Evolutionary conservation across 352 stramenopile species (phyloP).

Genomic region (Globisporangium solare): DNA sequence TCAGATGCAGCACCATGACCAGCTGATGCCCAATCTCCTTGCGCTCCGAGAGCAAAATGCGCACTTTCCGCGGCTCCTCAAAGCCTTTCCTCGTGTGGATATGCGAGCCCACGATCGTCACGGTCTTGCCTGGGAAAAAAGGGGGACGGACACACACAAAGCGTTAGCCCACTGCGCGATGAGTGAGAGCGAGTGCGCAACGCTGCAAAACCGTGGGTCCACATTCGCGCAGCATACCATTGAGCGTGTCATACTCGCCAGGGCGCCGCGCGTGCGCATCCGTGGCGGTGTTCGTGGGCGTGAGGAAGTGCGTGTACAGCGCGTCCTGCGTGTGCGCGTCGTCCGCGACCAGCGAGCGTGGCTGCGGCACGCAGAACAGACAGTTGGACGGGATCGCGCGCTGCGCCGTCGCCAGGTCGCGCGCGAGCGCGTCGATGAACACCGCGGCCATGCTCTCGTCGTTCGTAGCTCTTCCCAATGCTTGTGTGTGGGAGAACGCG

Average conservation of each 20-base stretch:
- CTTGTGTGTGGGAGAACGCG: too few relatives aligned
- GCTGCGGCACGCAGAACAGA: slow-evolving; percentile 67
- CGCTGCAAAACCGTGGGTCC: too few relatives aligned
- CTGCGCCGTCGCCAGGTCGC: slow-evolving; percentile 47
- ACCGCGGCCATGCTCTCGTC: not conserved
- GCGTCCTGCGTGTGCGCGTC: slow-evolving; percentile 30
- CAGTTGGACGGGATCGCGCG: slow-evolving; percentile 39
- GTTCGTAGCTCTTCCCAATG: too few relatives aligned
- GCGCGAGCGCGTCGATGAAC: slow-evolving; percentile 37
- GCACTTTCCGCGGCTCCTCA: slow-evolving; percentile 44
- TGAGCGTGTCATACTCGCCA: slow-evolving; percentile 62
- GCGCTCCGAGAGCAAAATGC: slow-evolving; percentile 68
- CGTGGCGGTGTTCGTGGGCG: slow-evolving; percentile 14
- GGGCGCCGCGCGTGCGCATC: slow-evolving; percentile 17
- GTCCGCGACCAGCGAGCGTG: slow-evolving; percentile 47
- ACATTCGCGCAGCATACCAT: too few relatives aligned
- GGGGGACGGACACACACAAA: too few relatives aligned
- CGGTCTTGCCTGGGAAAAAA: slow-evolving; percentile 41
- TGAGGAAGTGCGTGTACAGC: slow-evolving; percentile 56
- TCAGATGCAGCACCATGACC: slow-evolving; percentile 66
- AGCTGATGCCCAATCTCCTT: slow-evolving; percentile 44
- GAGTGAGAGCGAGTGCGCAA: too few relatives aligned
- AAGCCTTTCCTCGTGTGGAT: slow-evolving; percentile 51
- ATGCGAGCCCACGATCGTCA: slow-evolving; percentile 51
- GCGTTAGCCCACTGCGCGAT: too few relatives aligned